Evolutionary conservation across 1,284 basidiomycete species (phyloP).

Genomic region (Naganishia cerealis): DNA sequence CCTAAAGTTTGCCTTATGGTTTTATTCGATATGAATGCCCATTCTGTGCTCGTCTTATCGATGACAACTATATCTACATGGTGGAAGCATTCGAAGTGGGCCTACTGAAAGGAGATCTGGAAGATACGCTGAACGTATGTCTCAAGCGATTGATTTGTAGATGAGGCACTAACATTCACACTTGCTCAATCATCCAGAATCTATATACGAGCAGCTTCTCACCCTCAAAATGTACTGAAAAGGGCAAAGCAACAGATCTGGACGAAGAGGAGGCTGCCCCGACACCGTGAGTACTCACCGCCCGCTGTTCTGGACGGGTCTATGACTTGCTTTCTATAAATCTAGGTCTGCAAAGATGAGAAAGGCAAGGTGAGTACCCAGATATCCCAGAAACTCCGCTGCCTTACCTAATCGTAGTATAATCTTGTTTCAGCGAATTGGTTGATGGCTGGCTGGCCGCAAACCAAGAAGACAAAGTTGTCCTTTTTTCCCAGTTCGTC

Average conservation of each 20-base stretch:
- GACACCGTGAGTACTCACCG: slow-evolving; percentile 3
- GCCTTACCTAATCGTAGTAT: not conserved
- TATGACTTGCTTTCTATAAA: not conserved
- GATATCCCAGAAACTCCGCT: not conserved
- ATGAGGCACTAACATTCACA: not conserved
- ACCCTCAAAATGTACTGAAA: slow-evolving; percentile 4
- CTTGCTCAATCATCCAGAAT: not conserved
- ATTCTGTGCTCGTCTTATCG: slow-evolving; percentile 46
- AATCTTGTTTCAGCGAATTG: slow-evolving; percentile 6
- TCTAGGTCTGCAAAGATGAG: slow-evolving; percentile 33
- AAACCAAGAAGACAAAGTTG: slow-evolving; percentile 28
- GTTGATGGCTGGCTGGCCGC: slow-evolving; percentile 25
- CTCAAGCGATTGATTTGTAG: not conserved
- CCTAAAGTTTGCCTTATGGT: not conserved
- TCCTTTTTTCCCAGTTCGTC: slow-evolving; percentile 33
- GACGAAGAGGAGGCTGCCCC: slow-evolving; percentile 19
- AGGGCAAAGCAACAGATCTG: slow-evolving; percentile 18
- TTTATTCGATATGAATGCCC: slow-evolving; percentile 42
- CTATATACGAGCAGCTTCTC: slow-evolving; percentile 9
- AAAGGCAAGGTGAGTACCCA: slow-evolving; percentile 17
- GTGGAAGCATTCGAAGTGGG: slow-evolving; percentile 42
- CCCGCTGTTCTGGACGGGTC: not conserved
- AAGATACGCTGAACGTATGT: slow-evolving; percentile 8
- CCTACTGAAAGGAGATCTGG: slow-evolving; percentile 13
- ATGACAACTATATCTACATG: slow-evolving; percentile 43